phyloP scores from a whole-genome alignment of 495 filamentous ascomycete species.

The Tetracladium marchalianum region DNA sequence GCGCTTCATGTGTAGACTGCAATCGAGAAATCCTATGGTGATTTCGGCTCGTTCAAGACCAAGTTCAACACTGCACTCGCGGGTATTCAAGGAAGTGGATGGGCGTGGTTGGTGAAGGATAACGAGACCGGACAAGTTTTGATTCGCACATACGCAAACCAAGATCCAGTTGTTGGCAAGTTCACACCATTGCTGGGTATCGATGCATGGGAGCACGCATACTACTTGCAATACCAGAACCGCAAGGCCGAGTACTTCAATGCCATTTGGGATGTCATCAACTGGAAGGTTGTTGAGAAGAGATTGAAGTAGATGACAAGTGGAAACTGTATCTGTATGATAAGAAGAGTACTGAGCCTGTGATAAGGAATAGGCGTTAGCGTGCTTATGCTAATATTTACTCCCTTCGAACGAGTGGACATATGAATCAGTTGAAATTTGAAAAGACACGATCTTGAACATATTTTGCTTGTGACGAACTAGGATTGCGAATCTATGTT shows the following conservation, averaged over 20 bases:
- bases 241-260: conserved; percentile 97
- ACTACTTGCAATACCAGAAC: conserved; percentile 90
- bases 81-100: conserved; percentile 56
- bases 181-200: conserved; percentile 82
- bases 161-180: conserved; percentile 86
- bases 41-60: conserved; percentile 61
- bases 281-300: conserved; percentile 92
- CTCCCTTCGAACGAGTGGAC: too few species aligned
- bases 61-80: conserved; percentile 69
- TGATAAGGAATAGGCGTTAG: too few species aligned
- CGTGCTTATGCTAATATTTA: too few species aligned
- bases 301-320: conserved; percentile 50
- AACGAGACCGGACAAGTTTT: conserved; percentile 59
- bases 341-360: too few species aligned
- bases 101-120: conserved; percentile 76
- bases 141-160: conserved; percentile 80
- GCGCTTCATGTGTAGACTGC: conserved; percentile 32
- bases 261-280: conserved; percentile 94
- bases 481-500: too few species aligned
- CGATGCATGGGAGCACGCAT: conserved; percentile 87
- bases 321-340: not conserved
- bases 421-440: too few species aligned
- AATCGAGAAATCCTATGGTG: conserved; percentile 70
- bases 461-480: too few species aligned
- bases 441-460: too few species aligned